Evolutionary conservation across 2,329 filamentous ascomycete species (phyloP).

Genomic region (Colletotrichum tabaci): DNA sequence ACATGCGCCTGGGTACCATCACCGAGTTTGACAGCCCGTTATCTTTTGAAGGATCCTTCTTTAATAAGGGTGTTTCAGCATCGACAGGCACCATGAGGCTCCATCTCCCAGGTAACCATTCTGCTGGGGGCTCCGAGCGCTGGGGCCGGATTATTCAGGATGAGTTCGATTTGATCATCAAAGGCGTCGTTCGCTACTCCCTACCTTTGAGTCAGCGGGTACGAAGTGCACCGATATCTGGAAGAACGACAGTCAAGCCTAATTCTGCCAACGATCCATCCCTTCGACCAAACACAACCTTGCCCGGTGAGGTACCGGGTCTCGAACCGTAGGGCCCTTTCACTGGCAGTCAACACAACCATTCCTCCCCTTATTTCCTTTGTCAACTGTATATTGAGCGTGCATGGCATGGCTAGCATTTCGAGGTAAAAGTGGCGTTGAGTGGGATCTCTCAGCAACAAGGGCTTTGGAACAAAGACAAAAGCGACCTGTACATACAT

Average conservation of each 20-base stretch:
- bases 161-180: constrained; percentile 93
- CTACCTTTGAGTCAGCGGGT: constrained; percentile 74
- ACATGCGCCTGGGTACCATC: constrained; percentile 93
- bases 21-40: constrained; percentile 89
- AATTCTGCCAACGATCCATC: constrained; percentile 72
- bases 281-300: constrained; percentile 55
- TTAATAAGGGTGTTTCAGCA: constrained; percentile 79
- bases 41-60: constrained; percentile 90
- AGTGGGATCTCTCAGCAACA: constrained; percentile 35
- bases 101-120: constrained; percentile 87
- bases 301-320: constrained; percentile 40
- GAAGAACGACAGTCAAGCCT: constrained; percentile 72
- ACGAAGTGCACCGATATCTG: constrained; percentile 72
- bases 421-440: constrained; percentile 40
- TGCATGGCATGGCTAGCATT: constrained; percentile 50
- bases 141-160: constrained; percentile 94
- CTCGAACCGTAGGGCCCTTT: constrained; percentile 22
- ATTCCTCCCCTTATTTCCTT: constrained; percentile 41
- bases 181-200: constrained; percentile 89
- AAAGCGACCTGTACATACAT: constrained; percentile 43
- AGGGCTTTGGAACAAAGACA: constrained; percentile 37
- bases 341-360: constrained; percentile 41
- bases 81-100: constrained; percentile 90
- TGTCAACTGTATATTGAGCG: constrained; percentile 54
- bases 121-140: constrained; percentile 84